Percentiles rank a stretch among this genome's conserved stretches.
phyloP scores from a whole-genome alignment of 257 asterid genomes.

The Nicotiana tomentosiformis region DNA sequence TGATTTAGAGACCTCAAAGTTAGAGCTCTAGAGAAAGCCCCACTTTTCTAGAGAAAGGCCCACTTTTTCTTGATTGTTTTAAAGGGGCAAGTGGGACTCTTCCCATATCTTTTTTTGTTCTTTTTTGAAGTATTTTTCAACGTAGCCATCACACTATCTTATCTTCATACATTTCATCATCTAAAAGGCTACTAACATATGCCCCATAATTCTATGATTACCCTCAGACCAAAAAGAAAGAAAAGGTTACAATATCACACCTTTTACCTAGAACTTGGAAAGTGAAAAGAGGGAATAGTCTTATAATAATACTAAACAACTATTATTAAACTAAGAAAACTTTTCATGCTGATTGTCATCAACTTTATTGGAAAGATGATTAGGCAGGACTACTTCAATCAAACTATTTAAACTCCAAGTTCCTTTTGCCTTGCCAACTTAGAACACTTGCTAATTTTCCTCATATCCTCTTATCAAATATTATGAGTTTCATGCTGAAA shows the following conservation, averaged over 20 bases:
- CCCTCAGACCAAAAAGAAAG: slow-evolving; percentile 9
- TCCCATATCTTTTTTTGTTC: slow-evolving; percentile 21
- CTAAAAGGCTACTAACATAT: slow-evolving; percentile 32
- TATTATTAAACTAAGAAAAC: slow-evolving; percentile 11
- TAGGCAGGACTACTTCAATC: slow-evolving; percentile 19
- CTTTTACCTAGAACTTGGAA: slow-evolving; percentile 26
- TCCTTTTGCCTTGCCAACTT: neutral
- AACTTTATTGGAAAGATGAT: slow-evolving; percentile 23
- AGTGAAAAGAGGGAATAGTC: slow-evolving; percentile 18
- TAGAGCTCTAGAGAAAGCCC: neutral
- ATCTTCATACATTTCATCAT: slow-evolving; percentile 40
- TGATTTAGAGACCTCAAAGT: neutral
- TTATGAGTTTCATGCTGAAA: neutral
- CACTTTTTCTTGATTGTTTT: slow-evolving; percentile 26
- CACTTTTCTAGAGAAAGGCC: slow-evolving; percentile 13
- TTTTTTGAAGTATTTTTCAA: slow-evolving; percentile 10
- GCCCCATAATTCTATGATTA: slow-evolving; percentile 39
- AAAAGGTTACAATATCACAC: slow-evolving; percentile 17
- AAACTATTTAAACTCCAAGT: slow-evolving; percentile 44
- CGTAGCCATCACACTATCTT: slow-evolving; percentile 26
- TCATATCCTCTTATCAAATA: slow-evolving; percentile 6
- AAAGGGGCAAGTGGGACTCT: slow-evolving; percentile 43
- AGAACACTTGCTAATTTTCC: slow-evolving; percentile 8
- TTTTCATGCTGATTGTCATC: slow-evolving; percentile 15
- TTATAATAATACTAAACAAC: slow-evolving; percentile 11